A percentile compares a stretch with the other conserved stretches of the same genome.
phyloP scores from a whole-genome alignment of 1,139 yeast genomes.

The Arxiozyma slooffiae region DNA sequence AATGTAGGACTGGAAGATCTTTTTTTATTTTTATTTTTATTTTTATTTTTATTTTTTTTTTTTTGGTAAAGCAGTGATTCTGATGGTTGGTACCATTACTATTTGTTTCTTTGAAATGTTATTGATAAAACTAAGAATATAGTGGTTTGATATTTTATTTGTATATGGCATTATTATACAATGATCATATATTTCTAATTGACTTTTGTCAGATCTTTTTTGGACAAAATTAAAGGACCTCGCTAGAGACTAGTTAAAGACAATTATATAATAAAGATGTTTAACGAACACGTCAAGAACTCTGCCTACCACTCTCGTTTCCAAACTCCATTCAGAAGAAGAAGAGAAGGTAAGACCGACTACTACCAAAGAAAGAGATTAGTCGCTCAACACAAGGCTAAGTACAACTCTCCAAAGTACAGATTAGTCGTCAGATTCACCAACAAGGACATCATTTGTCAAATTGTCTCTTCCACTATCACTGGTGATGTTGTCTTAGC shows the following conservation, averaged over 20 bases:
- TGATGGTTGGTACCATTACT: too few relatives aligned
- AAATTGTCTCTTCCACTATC: slow-evolving; percentile 91
- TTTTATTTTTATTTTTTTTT: too few relatives aligned
- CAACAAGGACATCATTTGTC: slow-evolving; percentile 98
- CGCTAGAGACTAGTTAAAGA: slow-evolving; percentile 6
- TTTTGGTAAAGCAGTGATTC: background rate
- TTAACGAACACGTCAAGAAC: slow-evolving; percentile 60
- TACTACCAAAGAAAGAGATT: slow-evolving; percentile 99
- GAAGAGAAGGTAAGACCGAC: slow-evolving; percentile 99
- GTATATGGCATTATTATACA: background rate
- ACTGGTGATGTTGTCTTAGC: slow-evolving; percentile 94
- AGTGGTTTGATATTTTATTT: too few relatives aligned
- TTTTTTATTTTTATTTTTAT: too few relatives aligned
- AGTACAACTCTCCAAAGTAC: slow-evolving; percentile 99
- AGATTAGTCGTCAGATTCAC: slow-evolving; percentile 99
- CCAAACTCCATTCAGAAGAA: slow-evolving; percentile 99
- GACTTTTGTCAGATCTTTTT: too few relatives aligned
- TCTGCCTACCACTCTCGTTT: slow-evolving; percentile 98
- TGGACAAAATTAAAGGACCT: background rate
- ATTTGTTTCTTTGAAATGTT: too few relatives aligned
- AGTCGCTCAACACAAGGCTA: slow-evolving; percentile 99
- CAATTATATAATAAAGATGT: slow-evolving; percentile 39
- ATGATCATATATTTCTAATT: background rate
- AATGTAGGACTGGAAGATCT: background rate
- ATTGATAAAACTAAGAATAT: too few relatives aligned